phyloP scores from a whole-genome alignment of 2,329 filamentous ascomycete genomes.

The Bretziella fagacearum region DNA sequence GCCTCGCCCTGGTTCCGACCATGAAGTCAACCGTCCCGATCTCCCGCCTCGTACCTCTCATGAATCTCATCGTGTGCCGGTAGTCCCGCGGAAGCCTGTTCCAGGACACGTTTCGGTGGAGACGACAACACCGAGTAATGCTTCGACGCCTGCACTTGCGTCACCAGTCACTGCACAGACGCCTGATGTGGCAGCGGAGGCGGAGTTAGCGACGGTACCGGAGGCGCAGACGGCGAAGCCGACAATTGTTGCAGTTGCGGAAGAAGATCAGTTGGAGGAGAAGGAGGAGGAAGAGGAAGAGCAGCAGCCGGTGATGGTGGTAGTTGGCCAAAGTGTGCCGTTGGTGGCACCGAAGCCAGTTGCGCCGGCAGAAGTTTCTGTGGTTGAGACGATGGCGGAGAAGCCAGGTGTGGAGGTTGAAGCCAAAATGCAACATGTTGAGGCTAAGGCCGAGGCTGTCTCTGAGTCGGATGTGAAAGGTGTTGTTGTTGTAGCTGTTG shows the following conservation, averaged over 20 bases:
- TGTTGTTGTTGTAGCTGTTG: no score
- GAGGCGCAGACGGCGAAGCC: background rate
- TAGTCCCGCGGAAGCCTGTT: conserved; percentile 6
- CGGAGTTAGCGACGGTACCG: background rate
- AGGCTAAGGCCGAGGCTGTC: background rate
- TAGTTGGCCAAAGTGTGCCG: background rate
- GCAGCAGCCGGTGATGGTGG: background rate
- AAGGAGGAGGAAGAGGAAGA: no score
- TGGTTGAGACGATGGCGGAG: no score
- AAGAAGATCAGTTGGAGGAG: no score
- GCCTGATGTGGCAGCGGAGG: background rate
- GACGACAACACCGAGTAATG: conserved; percentile 11
- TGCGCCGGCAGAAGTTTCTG: no score
- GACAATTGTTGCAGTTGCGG: background rate
- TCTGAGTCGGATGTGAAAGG: background rate
- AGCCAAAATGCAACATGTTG: background rate
- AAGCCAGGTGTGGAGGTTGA: background rate
- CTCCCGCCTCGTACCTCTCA: conserved; percentile 7
- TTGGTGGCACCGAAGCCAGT: background rate
- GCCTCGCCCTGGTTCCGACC: background rate
- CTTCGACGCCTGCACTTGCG: background rate
- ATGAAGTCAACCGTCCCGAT: conserved; percentile 2
- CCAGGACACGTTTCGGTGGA: conserved; percentile 2
- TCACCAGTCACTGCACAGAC: background rate
- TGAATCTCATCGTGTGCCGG: conserved; percentile 9